Percentiles rank a stretch among this genome's conserved stretches.
Conservation (phyloP, 768 basidiomycete species). For the Polyporus arcularius region DNA sequence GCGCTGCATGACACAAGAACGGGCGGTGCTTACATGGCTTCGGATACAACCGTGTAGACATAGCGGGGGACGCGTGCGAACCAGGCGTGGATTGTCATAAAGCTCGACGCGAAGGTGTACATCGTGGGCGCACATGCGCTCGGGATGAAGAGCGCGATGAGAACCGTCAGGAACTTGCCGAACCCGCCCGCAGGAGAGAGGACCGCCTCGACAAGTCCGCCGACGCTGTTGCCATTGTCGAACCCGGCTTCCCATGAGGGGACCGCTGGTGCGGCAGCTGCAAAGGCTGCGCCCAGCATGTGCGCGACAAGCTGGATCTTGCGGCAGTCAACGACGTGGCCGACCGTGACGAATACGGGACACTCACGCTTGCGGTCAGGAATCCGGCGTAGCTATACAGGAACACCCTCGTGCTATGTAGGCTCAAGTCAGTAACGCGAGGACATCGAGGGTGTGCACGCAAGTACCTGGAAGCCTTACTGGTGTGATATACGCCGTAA, state of each 20-base stretch:
- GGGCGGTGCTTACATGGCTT: slow-evolving; percentile 39
- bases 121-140: slow-evolving; percentile 61
- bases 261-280: slow-evolving; percentile 40
- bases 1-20: neutral
- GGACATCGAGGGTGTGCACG: neutral
- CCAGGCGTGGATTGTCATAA: slow-evolving; percentile 39
- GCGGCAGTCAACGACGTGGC: neutral
- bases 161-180: slow-evolving; percentile 47
- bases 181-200: slow-evolving; percentile 43
- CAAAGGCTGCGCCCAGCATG: slow-evolving; percentile 47
- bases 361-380: slow-evolving; percentile 41
- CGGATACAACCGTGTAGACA: slow-evolving; percentile 47
- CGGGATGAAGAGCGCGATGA: slow-evolving; percentile 55
- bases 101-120: slow-evolving; percentile 53
- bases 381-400: slow-evolving; percentile 50
- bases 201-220: slow-evolving; percentile 44
- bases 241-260: slow-evolving; percentile 44
- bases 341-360: neutral
- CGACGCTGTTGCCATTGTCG: slow-evolving; percentile 39
- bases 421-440: neutral
- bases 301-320: slow-evolving; percentile 38
- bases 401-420: slow-evolving; percentile 40
- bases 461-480: slow-evolving; percentile 31
- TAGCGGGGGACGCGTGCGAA: slow-evolving; percentile 45
- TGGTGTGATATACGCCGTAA: slow-evolving; percentile 48